Percentiles rank a stretch among this genome's conserved stretches.
These are phyloP conservation scores for Colletotrichum sp. DNA, from an alignment of 2,329 filamentous ascomycete species.

Conservation along the genomic window DNA sequence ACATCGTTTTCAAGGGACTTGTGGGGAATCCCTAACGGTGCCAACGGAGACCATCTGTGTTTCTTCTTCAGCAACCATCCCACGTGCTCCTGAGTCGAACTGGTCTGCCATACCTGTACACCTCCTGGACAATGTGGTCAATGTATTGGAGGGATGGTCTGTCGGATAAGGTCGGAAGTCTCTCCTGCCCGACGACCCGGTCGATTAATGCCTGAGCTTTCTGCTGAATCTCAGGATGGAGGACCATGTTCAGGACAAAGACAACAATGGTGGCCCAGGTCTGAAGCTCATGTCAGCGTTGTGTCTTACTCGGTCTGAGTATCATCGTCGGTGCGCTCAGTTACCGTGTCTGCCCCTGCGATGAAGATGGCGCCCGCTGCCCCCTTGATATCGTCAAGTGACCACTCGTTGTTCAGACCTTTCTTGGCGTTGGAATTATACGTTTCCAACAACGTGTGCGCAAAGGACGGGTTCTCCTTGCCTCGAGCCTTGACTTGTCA, in stretches of 20 bases:
- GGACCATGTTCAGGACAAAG: slow-evolving; percentile 21
- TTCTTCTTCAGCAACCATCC: neutral
- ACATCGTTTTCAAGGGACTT: slow-evolving; percentile 57
- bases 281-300: slow-evolving; percentile 36
- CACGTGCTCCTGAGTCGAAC: neutral
- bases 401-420: slow-evolving; percentile 11
- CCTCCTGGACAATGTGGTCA: slow-evolving; percentile 43
- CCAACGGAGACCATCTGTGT: slow-evolving; percentile 48
- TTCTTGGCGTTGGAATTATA: slow-evolving; percentile 6
- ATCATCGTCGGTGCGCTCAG: neutral
- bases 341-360: slow-evolving; percentile 50
- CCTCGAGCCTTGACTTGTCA: slow-evolving; percentile 13
- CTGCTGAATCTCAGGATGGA: slow-evolving; percentile 45
- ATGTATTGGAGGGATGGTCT: slow-evolving; percentile 46
- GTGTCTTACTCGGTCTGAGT: neutral
- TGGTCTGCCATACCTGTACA: slow-evolving; percentile 21
- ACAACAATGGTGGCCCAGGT: slow-evolving; percentile 21
- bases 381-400: slow-evolving; percentile 48
- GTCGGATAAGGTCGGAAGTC: slow-evolving; percentile 53
- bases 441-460: slow-evolving; percentile 15
- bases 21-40: slow-evolving; percentile 59
- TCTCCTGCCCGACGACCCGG: slow-evolving; percentile 44
- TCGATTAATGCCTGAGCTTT: slow-evolving; percentile 53
- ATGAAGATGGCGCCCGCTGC: slow-evolving; percentile 53
- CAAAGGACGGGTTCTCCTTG: slow-evolving; percentile 18